Evolutionary conservation across 129 eudicot genomes (phyloP).

Genomic region (Flaveria sonorensis): DNA sequence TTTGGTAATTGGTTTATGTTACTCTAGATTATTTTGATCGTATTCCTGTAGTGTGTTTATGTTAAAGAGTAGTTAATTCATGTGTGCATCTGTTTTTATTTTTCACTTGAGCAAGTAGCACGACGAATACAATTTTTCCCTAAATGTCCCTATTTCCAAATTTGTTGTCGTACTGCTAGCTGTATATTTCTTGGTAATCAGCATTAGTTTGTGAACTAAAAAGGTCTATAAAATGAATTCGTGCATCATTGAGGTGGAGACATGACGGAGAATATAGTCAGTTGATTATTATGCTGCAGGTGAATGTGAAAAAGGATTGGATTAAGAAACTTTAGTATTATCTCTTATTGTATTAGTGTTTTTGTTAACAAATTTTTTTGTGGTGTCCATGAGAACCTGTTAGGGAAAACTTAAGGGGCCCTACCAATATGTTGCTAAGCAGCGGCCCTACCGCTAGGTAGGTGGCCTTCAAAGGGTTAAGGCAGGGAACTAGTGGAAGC

Average conservation of each 20-base stretch:
- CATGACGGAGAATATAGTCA: not conserved
- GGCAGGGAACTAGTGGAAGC: no score
- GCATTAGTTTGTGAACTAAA: not conserved
- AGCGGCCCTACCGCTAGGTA: not conserved
- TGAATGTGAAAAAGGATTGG: not conserved
- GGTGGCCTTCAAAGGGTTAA: not conserved
- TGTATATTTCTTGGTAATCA: not conserved
- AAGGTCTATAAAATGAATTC: not conserved
- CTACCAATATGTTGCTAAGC: not conserved
- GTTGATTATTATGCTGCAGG: not conserved
- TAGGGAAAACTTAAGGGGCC: slow-evolving; percentile 1
- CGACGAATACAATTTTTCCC: slow-evolving; percentile 2
- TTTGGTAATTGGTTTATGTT: slow-evolving; percentile 25
- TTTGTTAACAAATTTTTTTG: not conserved
- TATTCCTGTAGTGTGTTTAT: not conserved
- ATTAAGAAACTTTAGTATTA: not conserved
- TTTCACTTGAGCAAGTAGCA: not conserved
- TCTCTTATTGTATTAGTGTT: not conserved
- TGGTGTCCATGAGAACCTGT: not conserved
- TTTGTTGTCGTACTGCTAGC: not conserved
- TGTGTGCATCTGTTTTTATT: not conserved
- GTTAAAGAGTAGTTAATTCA: not conserved
- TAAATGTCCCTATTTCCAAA: not conserved
- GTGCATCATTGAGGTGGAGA: not conserved
- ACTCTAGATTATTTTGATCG: not conserved